Base-by-base conservation (phyloP, 2,329 filamentous ascomycete genomes). In the Trichophyton rubrum region DNA sequence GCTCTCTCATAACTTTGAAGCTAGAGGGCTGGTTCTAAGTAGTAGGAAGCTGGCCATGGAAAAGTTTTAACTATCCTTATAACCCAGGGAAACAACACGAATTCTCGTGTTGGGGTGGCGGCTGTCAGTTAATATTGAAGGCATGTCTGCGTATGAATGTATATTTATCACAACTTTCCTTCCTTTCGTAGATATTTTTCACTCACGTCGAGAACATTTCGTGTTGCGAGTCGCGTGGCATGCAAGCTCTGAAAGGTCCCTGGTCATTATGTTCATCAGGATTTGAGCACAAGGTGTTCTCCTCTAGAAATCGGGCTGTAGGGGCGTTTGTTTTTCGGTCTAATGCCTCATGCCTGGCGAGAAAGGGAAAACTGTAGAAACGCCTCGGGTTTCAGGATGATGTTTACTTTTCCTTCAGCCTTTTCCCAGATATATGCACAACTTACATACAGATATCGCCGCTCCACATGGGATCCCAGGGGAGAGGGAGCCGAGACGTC, bases 391-490 rank as follows among this genome's bases (percentile, higher is more conserved):
- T 53, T 53, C 49, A 53, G 22, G 22, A 30, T 9, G 7, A 30
- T 2, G 30, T 53, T 53, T 53, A 53, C 27, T 22, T 53, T 53
- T 35, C 22, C 11, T 24, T 33, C 49, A 30, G 27, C 49, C 27
- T 33, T 17, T 17, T 53, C n/a, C 22, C 27, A 13, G 49, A 43
- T 43, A 15, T 43, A 17, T 17, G n/a, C n/a, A 43, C 13, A 43
- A 43, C 40, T 43, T 43, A 43, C n/a, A 43, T 33, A 35, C 33
- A 35, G 33, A 35, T 35, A 9, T 53, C 9, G 49, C 49, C 49
- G 49, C 49, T 53, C 49, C 49, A 53, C 49, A 53, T 53, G 49
- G 49, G 27, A 53, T 53, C 49, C 49, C 49, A 33, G n/a, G 49
- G 13, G 30, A 22, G 22, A 53, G 49, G 49, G 15, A 53, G 49